These are phyloP conservation scores for Neoboletus magnificus DNA, from an alignment of 768 basidiomycete species.

Conservation along the genomic window DNA sequence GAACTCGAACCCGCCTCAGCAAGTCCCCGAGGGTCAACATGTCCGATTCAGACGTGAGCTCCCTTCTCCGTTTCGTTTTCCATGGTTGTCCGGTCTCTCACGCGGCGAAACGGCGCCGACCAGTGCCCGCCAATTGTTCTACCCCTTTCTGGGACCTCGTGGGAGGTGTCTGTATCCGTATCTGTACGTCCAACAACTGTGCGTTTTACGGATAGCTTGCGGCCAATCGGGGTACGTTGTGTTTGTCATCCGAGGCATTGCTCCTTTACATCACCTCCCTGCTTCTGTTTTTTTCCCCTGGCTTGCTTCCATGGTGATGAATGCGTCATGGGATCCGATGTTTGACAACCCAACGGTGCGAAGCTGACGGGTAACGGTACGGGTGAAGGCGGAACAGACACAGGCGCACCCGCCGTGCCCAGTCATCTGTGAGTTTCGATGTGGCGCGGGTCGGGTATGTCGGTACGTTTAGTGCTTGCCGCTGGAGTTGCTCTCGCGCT, in stretches of 20 bases:
- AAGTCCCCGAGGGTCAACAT: conserved; percentile 34
- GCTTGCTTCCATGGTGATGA: background rate
- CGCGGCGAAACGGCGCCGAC: background rate
- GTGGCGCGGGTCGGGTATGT: conserved; percentile 4
- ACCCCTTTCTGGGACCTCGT: conserved; percentile 84
- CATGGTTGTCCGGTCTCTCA: background rate
- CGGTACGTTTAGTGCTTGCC: background rate
- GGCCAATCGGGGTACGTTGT: conserved; percentile 57
- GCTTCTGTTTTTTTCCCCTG: background rate
- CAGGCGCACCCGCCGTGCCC: conserved; percentile 23
- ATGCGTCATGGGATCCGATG: background rate
- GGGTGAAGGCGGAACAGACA: conserved; percentile 30
- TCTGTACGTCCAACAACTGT: conserved; percentile 56
- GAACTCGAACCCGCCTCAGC: conserved; percentile 67
- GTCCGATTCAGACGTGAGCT: conserved; percentile 54
- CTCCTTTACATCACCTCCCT: background rate
- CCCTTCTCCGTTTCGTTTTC: background rate
- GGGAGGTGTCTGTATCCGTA: conserved; percentile 54
- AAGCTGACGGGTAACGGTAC: conserved; percentile 64
- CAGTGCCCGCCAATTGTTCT: conserved; percentile 69
- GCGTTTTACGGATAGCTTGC: conserved; percentile 59
- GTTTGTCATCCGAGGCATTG: background rate
- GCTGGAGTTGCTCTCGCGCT: background rate
- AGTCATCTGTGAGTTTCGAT: conserved; percentile 53
- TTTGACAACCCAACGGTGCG: conserved; percentile 57